A percentile compares a stretch with the other conserved stretches of the same genome.
These are phyloP conservation scores for Colletotrichum kahawae DNA, from an alignment of 2,329 filamentous ascomycete genomes.

Conservation along the genomic window DNA sequence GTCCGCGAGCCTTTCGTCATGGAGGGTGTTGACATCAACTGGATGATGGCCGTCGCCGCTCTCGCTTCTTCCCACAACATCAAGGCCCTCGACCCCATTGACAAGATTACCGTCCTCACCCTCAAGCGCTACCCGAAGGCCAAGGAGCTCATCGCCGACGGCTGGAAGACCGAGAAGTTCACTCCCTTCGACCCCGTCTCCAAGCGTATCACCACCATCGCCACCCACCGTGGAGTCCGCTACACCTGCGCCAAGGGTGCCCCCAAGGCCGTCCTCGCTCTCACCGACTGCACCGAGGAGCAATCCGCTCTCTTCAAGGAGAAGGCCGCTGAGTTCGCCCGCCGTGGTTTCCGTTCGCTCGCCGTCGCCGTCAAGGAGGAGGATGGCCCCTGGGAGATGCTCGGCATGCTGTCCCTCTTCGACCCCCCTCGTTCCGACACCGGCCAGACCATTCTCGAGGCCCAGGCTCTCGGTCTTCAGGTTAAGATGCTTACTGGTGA, in stretches of 20 bases:
- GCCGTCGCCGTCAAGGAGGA: conserved; percentile 82
- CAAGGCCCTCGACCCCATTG: conserved; percentile 79
- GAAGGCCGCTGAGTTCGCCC: conserved; percentile 77
- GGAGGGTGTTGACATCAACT: conserved; percentile 79
- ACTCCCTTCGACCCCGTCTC: conserved; percentile 80
- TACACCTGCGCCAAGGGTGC: conserved; percentile 81
- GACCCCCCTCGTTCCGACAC: conserved; percentile 83
- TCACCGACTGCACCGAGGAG: conserved; percentile 71
- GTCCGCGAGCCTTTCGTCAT: conserved; percentile 80
- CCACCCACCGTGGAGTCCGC: conserved; percentile 70
- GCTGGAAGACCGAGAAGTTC: conserved; percentile 80
- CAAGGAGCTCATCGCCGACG: conserved; percentile 74
- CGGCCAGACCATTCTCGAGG: conserved; percentile 78
- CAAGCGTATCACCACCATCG: conserved; percentile 77
- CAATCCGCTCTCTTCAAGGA: conserved; percentile 70
- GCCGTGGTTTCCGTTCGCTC: conserved; percentile 80
- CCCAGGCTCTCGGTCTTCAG: conserved; percentile 75
- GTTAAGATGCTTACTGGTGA: conserved; percentile 87
- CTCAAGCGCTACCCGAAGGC: conserved; percentile 80
- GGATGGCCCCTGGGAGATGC: conserved; percentile 74
- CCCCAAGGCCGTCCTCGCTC: conserved; percentile 74
- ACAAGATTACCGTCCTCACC: conserved; percentile 79
- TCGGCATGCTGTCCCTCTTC: conserved; percentile 82
- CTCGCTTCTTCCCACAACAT: conserved; percentile 80
- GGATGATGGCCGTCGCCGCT: conserved; percentile 83